phyloP scores from a whole-genome alignment of 1,284 basidiomycete species.

The Butyriboletus appendiculatus region DNA sequence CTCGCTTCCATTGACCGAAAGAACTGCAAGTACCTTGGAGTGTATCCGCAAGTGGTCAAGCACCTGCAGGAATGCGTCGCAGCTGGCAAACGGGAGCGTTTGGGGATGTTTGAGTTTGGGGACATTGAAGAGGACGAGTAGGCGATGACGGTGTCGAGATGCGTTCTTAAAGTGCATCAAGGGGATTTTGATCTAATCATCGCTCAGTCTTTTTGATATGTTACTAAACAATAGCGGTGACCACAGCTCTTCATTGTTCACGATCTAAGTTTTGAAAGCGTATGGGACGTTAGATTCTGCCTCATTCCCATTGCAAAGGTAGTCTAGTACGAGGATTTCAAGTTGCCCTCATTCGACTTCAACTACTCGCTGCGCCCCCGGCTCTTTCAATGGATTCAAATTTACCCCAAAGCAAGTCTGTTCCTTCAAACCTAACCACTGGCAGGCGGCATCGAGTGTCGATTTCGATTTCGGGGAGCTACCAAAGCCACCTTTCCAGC shows the following conservation, averaged over 20 bases:
- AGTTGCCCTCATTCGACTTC: not conserved
- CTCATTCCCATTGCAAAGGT: too few species aligned
- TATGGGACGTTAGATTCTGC: not conserved
- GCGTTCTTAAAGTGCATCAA: slow-evolving; percentile 18
- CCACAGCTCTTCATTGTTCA: not conserved
- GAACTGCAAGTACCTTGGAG: slow-evolving; percentile 68
- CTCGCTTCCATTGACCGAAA: slow-evolving; percentile 79
- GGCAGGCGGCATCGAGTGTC: slow-evolving; percentile 23
- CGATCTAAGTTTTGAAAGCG: slow-evolving; percentile 1
- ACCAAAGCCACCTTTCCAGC: slow-evolving; percentile 48
- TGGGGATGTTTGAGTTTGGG: slow-evolving; percentile 88
- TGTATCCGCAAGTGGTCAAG: slow-evolving; percentile 71
- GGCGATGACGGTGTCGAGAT: slow-evolving; percentile 10
- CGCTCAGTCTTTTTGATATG: slow-evolving; percentile 3
- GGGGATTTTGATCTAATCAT: slow-evolving; percentile 18
- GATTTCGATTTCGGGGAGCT: slow-evolving; percentile 40
- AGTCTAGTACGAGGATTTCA: slow-evolving; percentile 11
- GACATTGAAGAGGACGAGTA: slow-evolving; percentile 76
- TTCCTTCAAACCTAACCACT: slow-evolving; percentile 22
- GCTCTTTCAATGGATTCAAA: slow-evolving; percentile 15
- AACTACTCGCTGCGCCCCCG: not conserved
- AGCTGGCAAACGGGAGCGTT: slow-evolving; percentile 73
- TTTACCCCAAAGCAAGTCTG: slow-evolving; percentile 29
- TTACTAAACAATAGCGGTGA: not conserved
- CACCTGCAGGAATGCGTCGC: slow-evolving; percentile 63